Evolutionary conservation across 768 basidiomycete species (phyloP), one percentile per base, ranked within the genome.

Genomic region (Pisolithus sp.): DNA sequence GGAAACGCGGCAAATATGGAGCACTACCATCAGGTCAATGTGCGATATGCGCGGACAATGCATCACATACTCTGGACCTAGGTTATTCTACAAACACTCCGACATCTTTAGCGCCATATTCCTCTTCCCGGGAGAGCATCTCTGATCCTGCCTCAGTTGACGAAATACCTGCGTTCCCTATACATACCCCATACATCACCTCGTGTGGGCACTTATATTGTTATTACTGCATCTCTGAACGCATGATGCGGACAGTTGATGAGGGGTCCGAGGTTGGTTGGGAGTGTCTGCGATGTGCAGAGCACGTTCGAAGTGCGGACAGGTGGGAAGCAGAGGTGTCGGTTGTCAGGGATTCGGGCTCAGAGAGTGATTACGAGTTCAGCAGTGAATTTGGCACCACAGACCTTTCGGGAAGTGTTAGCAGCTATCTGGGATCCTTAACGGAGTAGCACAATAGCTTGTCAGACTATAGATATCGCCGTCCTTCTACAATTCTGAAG

Each of bases 191-290:
- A 0, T 97, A 95, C 63, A 70, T 86, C 46, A 83, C 92, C 31
- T 83, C 85, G 28, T 93, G 89, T 55, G 85, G 82, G 7, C 92
- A 96, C 63, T 66, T 80, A 13, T 99, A 94, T 70, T 98, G 96
- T 69, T 99, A 97, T 67, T 85, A 86, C 59, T 99, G 96, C 68
- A 76, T 98, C 39, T 80, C 90, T 13, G 88, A 89, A 62, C 82
- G 83, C 54, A 79, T 97, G 73, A 76, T 90, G 61, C 82, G 78
- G 34, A 77, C 78, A 5, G 82, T 80, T 4, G 85, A 86, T 53
- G 89, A 86, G 34, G 80, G 73, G 21, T 48, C 65, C 20, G 69
- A 76, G 31, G 62, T 70, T 46, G 75, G 76, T 20, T 95, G 93
- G 93, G 81, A 83, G 55, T 97, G 93, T 69, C 65, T 95, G 50